A percentile compares a stretch with the other conserved stretches of the same genome.
These are phyloP conservation scores for Globisporangium solare DNA, from an alignment of 352 stramenopile species.

Conservation along the genomic window DNA sequence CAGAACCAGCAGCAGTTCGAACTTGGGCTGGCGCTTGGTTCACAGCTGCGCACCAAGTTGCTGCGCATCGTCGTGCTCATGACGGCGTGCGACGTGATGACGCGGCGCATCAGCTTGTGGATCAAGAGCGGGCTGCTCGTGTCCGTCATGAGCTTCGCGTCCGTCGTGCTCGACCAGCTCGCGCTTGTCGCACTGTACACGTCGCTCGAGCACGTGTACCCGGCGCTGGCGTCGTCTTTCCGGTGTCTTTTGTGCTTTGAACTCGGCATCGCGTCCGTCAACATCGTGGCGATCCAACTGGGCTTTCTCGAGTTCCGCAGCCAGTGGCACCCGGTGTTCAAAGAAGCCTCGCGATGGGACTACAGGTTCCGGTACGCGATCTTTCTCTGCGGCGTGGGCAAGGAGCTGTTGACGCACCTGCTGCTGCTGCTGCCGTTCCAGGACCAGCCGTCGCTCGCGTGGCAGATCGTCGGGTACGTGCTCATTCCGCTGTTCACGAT, in stretches of 20 bases:
- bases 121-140: slow-evolving; percentile 77
- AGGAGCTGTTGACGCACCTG: slow-evolving; percentile 54
- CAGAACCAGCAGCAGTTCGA: slow-evolving; percentile 16
- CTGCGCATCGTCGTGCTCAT: slow-evolving; percentile 43
- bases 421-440: slow-evolving; percentile 56
- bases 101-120: slow-evolving; percentile 52
- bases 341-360: slow-evolving; percentile 50
- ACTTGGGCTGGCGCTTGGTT: slow-evolving; percentile 7
- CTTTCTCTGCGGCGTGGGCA: slow-evolving; percentile 45
- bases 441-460: slow-evolving; percentile 17
- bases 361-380: slow-evolving; percentile 39
- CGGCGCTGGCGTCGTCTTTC: slow-evolving; percentile 32
- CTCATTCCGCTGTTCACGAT: slow-evolving; percentile 58
- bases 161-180: slow-evolving; percentile 64
- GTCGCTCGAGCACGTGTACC: slow-evolving; percentile 51
- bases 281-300: slow-evolving; percentile 44
- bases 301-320: slow-evolving; percentile 55
- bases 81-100: slow-evolving; percentile 50
- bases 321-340: slow-evolving; percentile 64
- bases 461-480: slow-evolving; percentile 33
- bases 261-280: slow-evolving; percentile 45
- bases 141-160: slow-evolving; percentile 63
- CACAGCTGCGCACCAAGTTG: slow-evolving; percentile 35
- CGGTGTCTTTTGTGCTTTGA: slow-evolving; percentile 49
- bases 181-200: slow-evolving; percentile 52